phyloP scores from a whole-genome alignment of 768 basidiomycete genomes.

The Rhodosporidiobolus odoratus region DNA sequence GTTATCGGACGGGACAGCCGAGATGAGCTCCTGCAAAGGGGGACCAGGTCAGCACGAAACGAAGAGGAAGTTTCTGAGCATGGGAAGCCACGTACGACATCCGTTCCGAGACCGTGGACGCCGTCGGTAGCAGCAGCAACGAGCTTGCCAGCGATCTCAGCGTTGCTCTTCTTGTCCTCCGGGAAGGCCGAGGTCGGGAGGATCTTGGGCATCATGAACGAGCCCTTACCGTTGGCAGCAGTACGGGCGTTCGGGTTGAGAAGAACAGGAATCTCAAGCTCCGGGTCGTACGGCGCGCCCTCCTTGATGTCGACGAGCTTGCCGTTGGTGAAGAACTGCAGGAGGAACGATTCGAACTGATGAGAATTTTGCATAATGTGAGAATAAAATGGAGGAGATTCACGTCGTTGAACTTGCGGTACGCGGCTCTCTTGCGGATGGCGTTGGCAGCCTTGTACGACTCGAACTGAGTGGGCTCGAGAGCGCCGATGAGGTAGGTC shows the following conservation, averaged over 20 bases:
- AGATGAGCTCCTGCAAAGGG: constrained; percentile 13
- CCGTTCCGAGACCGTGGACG: constrained; percentile 45
- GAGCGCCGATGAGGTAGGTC: constrained; percentile 76
- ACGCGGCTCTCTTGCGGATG: constrained; percentile 63
- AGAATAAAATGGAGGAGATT: constrained; percentile 4
- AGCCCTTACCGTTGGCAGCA: constrained; percentile 72
- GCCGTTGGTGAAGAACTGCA: neutral
- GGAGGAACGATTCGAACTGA: neutral
- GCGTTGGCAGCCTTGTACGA: constrained; percentile 68
- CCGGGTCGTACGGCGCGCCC: constrained; percentile 68
- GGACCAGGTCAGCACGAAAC: neutral
- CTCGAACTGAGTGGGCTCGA: constrained; percentile 71
- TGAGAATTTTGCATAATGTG: no score
- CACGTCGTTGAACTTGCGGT: constrained; percentile 43
- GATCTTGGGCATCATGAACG: constrained; percentile 70
- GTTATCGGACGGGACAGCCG: constrained; percentile 53
- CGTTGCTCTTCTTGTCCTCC: constrained; percentile 15
- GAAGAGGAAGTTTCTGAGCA: neutral
- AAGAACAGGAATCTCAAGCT: constrained; percentile 62
- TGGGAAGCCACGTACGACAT: neutral
- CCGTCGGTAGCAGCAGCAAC: constrained; percentile 24
- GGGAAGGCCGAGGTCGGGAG: constrained; percentile 46
- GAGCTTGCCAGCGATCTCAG: constrained; percentile 22
- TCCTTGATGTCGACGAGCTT: constrained; percentile 86
- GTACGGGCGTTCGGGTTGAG: constrained; percentile 77